Evolutionary conservation across 2,329 filamentous ascomycete species (phyloP).

Genomic region (Ophiostoma ulmi): DNA sequence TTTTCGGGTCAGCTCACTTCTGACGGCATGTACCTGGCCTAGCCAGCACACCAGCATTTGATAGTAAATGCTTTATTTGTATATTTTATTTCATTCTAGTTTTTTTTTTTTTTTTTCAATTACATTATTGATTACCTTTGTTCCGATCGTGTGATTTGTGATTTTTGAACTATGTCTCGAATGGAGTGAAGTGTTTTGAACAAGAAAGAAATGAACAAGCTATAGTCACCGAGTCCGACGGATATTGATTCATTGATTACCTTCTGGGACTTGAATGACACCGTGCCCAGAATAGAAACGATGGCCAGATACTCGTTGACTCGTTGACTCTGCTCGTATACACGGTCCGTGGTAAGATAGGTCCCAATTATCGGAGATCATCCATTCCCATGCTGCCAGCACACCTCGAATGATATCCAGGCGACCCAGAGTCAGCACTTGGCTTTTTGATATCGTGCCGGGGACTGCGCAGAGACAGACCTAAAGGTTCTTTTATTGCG

Average conservation of each 20-base stretch:
- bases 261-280: neutral
- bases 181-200: neutral
- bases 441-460: neutral
- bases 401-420: neutral
- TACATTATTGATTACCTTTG: neutral
- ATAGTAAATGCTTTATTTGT: neutral
- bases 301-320: neutral
- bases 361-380: neutral
- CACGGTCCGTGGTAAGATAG: neutral
- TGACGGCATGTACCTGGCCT: neutral
- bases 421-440: neutral
- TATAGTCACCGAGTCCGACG: neutral
- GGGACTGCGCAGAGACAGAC: neutral
- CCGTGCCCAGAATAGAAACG: neutral
- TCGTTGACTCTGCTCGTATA: neutral
- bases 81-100: no score
- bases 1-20: neutral
- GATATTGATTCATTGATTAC: neutral
- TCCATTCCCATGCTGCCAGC: neutral
- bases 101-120: neutral
- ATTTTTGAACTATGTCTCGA: neutral
- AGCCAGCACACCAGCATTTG: neutral
- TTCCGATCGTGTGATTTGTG: neutral
- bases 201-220: neutral
- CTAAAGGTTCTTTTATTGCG: neutral